Percentiles rank a stretch among this genome's conserved stretches.
Conservation (phyloP, 169 alveolate species). For the Plasmodium sp. region DNA sequence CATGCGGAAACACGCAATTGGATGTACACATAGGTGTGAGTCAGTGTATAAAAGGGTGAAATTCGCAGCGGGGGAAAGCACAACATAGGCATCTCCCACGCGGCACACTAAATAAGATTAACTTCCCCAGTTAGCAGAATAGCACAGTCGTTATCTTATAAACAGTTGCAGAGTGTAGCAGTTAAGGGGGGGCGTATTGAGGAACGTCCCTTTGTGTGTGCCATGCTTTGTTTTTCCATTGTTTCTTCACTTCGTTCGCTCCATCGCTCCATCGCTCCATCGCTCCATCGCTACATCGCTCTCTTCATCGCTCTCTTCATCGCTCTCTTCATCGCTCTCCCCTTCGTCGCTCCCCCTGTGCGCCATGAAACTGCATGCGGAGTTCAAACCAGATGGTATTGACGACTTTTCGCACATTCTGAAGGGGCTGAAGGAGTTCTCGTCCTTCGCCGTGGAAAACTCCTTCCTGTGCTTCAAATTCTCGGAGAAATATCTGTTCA, state of each 20-base stretch:
- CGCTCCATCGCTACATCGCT: background rate
- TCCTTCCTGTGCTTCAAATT: conserved; percentile 63
- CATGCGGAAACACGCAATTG: background rate
- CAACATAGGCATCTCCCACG: background rate
- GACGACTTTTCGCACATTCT: conserved; percentile 45
- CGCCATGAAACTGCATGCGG: conserved; percentile 67
- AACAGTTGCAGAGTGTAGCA: background rate
- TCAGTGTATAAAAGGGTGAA: background rate
- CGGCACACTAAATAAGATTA: background rate
- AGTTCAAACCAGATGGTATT: conserved; percentile 61
- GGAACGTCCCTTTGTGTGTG: background rate
- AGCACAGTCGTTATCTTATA: background rate
- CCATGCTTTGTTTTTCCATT: background rate
- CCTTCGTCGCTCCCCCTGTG: background rate
- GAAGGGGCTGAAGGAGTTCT: conserved; percentile 59
- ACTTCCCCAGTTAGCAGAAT: background rate
- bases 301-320: background rate
- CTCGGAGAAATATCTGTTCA: conserved; percentile 60
- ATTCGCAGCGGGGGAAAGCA: background rate
- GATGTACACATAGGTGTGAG: background rate
- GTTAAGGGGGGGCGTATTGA: background rate
- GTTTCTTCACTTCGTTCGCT: background rate
- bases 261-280: background rate
- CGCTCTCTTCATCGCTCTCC: background rate
- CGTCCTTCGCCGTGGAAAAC: conserved; percentile 49